Conservation (phyloP, 257 asterid species). For the Solanum bukasovii region DNA sequence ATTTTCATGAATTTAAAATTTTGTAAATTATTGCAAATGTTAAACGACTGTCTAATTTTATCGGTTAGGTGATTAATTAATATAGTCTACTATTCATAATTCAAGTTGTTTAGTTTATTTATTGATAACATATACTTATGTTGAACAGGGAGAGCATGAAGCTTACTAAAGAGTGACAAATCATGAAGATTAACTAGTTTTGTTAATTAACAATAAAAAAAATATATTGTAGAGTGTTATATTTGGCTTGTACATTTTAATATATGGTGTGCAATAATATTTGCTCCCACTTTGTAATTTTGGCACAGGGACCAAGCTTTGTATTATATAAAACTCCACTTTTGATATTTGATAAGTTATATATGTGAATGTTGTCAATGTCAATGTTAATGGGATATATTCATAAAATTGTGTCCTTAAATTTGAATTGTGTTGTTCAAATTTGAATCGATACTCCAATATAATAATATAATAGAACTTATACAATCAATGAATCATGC, state of each 20-base stretch:
- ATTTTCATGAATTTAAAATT: fast-evolving
- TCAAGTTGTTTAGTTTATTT: background rate
- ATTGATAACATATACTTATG: too few species aligned
- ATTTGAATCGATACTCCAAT: background rate
- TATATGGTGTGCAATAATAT: background rate
- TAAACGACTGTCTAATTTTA: background rate
- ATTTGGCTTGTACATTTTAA: background rate
- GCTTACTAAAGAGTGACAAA: background rate
- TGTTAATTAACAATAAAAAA: background rate
- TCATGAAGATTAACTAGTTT: background rate
- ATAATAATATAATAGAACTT: background rate
- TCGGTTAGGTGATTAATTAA: background rate
- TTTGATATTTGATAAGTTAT: background rate
- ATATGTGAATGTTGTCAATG: background rate
- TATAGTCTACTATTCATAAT: background rate
- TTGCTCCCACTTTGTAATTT: background rate
- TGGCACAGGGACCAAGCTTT: background rate
- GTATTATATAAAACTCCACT: background rate
- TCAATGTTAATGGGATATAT: background rate
- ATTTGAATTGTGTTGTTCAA: background rate
- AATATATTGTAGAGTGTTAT: background rate
- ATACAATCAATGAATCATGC: background rate
- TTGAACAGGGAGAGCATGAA: background rate
- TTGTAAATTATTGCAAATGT: too few species aligned
- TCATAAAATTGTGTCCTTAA: background rate